Evolutionary conservation across 202 grass and related monocot species (phyloP).

Genomic region (Panicum hallii): DNA sequence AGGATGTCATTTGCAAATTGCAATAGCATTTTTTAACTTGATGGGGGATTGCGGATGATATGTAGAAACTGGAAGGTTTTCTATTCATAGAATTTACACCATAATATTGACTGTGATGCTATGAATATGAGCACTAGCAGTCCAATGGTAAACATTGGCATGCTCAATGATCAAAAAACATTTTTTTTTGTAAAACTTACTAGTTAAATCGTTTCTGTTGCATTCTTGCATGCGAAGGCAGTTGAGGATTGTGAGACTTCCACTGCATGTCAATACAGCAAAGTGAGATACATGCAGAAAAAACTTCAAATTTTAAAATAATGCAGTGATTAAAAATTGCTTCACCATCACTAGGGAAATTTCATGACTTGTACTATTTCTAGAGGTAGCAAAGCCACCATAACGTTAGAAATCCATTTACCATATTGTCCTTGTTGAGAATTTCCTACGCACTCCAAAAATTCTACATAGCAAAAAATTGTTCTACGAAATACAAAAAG

Average conservation of each 20-base stretch:
- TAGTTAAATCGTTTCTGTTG: constrained; percentile 15
- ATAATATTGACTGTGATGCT: not conserved
- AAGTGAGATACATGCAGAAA: constrained; percentile 32
- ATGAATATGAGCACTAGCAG: not conserved
- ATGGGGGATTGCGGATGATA: not conserved
- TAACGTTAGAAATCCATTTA: not conserved
- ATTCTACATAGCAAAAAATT: not conserved
- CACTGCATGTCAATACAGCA: constrained; percentile 44
- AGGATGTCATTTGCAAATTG: not conserved
- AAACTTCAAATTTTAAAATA: constrained; percentile 32
- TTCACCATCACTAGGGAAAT: not conserved
- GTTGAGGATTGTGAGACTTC: constrained; percentile 33
- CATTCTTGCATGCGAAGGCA: constrained; percentile 55
- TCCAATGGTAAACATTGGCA: not conserved
- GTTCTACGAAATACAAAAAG: not conserved
- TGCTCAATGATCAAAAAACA: constrained; percentile 15
- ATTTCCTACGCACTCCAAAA: not conserved
- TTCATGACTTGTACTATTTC: not conserved
- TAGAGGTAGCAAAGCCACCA: not conserved
- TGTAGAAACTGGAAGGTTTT: not conserved
- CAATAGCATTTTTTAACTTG: not conserved
- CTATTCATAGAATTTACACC: not conserved
- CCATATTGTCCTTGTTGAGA: not conserved
- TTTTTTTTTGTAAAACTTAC: constrained; percentile 41
- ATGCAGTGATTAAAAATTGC: not conserved